Evolutionary conservation across 306 rosid species (phyloP), one percentile per base, ranked within the genome.

Genomic region (Acmispon strigosus): DNA sequence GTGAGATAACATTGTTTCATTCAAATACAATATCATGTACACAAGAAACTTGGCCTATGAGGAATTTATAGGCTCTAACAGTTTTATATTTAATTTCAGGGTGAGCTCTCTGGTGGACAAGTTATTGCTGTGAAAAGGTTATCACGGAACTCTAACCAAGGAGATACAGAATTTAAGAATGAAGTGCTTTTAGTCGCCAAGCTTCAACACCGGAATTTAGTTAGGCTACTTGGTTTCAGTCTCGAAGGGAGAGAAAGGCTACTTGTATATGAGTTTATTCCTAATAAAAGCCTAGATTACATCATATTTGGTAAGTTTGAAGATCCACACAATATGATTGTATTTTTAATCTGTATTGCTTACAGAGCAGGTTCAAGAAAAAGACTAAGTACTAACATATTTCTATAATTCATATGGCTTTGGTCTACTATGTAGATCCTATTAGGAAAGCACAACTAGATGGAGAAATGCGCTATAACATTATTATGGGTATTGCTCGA

Each of bases 401-500:
- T 15, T 62, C 44, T 6, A 63, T 11, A 56, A 3, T 56, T 29
- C 27, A 11, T 12, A 56, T 41, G 16, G 5, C 0, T 19, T 19
- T 3, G 14, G 22, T 42, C 18, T 24, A 14, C 3, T 8, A 24
- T 41, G 61, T 48, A 84, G 89, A 82, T 78, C 79, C 78, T 10
- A 61, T 4, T 11, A 64, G 70, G 27, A 67, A 41, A 4, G 10
- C 2, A 6, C 52, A 59, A 45, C 37, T 87, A 45, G 36, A 79
- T 66, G 83, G 89, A 87, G 0, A 36, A 39, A 62, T 0, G 0
- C 80, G 86, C 32, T 78, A 69, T 62, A 60, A 80, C n/a, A 83
- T 84, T 2, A 81, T 87, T 3, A 6, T 0, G 17, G 85, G 87
- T 3, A 75, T 84, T 62, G n/a, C n/a, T n/a, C n/a, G n/a, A n/a